Evolutionary conservation across 208 protist genomes (phyloP).

Genomic region (Leishmania tropica): DNA sequence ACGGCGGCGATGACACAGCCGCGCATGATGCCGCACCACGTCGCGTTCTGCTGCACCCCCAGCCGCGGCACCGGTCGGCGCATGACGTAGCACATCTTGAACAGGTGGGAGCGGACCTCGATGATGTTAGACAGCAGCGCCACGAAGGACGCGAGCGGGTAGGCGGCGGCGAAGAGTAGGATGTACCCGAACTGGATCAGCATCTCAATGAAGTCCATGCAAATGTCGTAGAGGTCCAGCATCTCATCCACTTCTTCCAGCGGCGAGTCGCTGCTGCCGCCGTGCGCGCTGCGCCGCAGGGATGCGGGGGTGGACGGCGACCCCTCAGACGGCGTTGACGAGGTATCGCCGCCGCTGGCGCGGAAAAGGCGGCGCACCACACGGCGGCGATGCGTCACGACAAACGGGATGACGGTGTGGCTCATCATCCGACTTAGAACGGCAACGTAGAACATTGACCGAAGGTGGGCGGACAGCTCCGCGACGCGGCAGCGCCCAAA

Average conservation of each 20-base stretch:
- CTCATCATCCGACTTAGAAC: conserved; percentile 48
- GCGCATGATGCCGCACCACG: conserved; percentile 57
- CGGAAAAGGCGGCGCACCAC: conserved; percentile 15
- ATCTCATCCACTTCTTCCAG: conserved; percentile 52
- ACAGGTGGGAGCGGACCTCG: conserved; percentile 62
- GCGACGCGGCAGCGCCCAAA: conserved; percentile 55
- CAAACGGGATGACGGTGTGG: conserved; percentile 64
- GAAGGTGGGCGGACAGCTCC: conserved; percentile 45
- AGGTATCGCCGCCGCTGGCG: conserved; percentile 3
- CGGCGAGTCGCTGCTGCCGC: conserved; percentile 34
- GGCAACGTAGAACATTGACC: conserved; percentile 50
- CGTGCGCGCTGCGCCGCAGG: conserved; percentile 8
- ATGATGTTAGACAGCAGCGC: conserved; percentile 74
- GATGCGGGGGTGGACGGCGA: neutral
- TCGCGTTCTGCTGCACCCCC: conserved; percentile 40
- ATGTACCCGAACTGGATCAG: conserved; percentile 83
- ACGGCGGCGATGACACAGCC: conserved; percentile 39
- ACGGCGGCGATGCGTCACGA: conserved; percentile 40
- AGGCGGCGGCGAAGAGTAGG: conserved; percentile 67
- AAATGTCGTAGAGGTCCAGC: conserved; percentile 58
- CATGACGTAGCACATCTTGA: conserved; percentile 69
- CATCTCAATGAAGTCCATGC: conserved; percentile 81
- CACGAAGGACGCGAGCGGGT: conserved; percentile 58
- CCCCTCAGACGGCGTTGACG: neutral
- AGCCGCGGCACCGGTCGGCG: conserved; percentile 51